Base-by-base conservation (phyloP, 208 protist genomes). In the Crithidia fasciculata region DNA sequence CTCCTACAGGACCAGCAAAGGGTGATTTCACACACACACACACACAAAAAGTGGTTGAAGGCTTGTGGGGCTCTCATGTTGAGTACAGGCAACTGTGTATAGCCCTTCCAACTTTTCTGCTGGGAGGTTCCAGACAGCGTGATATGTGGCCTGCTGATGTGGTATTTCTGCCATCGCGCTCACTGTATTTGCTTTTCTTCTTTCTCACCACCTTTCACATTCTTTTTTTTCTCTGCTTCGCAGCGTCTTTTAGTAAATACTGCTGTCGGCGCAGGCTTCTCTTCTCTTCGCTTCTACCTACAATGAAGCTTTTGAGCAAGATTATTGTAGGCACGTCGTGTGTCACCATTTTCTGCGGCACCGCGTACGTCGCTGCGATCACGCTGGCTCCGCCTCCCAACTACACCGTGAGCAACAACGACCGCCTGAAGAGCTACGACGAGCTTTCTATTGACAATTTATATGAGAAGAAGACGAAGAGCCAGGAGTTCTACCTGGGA, bases 401-500 rank as follows among this genome's bases (percentile, higher is more conserved):
- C 18, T 91, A 94, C 79, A 86, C 83, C 6, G 90, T 97, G 37
- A 85, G 81, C 53, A 91, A 95, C 80, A 79, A 78, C 43, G 78
- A 94, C 44, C 88, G 93, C 10, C 55, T 94, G 13, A 76, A 87
- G 18, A 90, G 83, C 47, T 97, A 95, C 59, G 81, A 95, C 39
- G 73, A 53, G 16, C 72, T 97, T 15, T 81, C 93, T 18, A 54
- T 85, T 44, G 76, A 85, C 54, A 90, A 88, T 69, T 50, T 70
- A 0, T 97, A 97, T 37, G 93, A 96, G 63, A 90, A 88, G 49
- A 89, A 94, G 62, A 95, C 88, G 9, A 86, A 85, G 18, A 68
- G 85, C 15, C 90, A 95, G 59, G 93, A 97, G 69, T 95, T 92
- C 61, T 91, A 92, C 63, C 58, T 97, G 18, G 90, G 93, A 10